Evolutionary conservation across 352 stramenopile species (phyloP).

Genomic region (Thalassiosira allenii): DNA sequence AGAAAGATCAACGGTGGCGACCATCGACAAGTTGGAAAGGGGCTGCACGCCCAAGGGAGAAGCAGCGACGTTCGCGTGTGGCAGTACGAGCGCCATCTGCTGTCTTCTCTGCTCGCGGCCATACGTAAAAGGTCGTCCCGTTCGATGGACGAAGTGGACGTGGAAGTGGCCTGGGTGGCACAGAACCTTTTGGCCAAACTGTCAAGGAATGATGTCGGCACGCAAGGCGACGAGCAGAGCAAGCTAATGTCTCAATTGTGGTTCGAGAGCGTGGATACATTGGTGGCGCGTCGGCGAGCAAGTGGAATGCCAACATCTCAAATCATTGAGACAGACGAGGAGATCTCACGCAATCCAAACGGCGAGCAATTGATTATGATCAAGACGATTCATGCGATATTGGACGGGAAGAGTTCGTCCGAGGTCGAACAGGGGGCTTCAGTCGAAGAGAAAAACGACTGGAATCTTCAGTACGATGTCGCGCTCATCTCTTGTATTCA

Average conservation of each 20-base stretch:
- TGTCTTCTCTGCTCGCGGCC: slow-evolving; percentile 16
- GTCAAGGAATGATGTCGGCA: not conserved
- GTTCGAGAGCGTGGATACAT: slow-evolving; percentile 18
- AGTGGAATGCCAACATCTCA: not conserved
- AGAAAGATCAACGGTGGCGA: no score
- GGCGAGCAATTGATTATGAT: slow-evolving; percentile 24
- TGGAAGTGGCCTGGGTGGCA: slow-evolving; percentile 44
- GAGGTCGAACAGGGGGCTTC: not conserved
- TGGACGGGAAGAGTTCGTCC: slow-evolving; percentile 1
- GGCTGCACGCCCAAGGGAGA: not conserved
- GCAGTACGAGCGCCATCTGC: slow-evolving; percentile 22
- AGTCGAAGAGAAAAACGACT: slow-evolving; percentile 3
- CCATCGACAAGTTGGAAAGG: no score
- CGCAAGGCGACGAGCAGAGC: not conserved
- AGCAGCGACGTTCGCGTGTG: not conserved
- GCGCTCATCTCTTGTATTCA: slow-evolving; percentile 32
- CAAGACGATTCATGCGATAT: slow-evolving; percentile 35
- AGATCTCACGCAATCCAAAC: no score
- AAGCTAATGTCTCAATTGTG: slow-evolving; percentile 11
- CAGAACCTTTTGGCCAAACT: slow-evolving; percentile 2
- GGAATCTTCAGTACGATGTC: slow-evolving; percentile 26
- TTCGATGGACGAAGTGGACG: slow-evolving; percentile 25
- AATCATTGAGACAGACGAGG: slow-evolving; percentile 7
- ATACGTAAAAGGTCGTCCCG: not conserved
- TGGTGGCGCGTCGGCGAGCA: slow-evolving; percentile 31